phyloP scores from a whole-genome alignment of 1,139 yeast genomes.

The Blastobotrys serpentis region DNA sequence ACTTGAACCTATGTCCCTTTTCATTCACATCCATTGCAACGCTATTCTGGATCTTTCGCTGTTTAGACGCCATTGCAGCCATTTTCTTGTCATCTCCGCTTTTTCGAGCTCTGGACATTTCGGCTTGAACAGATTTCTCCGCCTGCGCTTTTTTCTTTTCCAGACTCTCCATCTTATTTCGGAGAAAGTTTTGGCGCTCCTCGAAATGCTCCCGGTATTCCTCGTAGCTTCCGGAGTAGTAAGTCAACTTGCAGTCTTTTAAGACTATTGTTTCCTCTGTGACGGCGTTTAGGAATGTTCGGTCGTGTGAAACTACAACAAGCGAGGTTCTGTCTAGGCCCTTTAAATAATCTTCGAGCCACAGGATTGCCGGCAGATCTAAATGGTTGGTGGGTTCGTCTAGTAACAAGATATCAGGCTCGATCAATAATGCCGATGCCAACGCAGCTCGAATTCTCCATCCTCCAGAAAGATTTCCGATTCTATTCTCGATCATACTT shows the following conservation, averaged over 20 bases:
- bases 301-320: slow-evolving; percentile 79
- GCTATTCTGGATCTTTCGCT: slow-evolving; percentile 13
- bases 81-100: slow-evolving; percentile 16
- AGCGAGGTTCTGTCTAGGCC: slow-evolving; percentile 71
- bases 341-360: slow-evolving; percentile 71
- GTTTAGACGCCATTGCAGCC: slow-evolving; percentile 13
- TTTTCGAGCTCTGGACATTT: slow-evolving; percentile 15
- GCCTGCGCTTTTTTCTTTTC: slow-evolving; percentile 11
- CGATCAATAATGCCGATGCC: slow-evolving; percentile 71
- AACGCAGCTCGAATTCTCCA: slow-evolving; percentile 82
- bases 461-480: slow-evolving; percentile 50
- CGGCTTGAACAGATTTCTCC: slow-evolving; percentile 10
- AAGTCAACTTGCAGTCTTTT: slow-evolving; percentile 12
- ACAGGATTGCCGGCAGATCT: slow-evolving; percentile 89
- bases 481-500: slow-evolving; percentile 32
- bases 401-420: slow-evolving; percentile 57
- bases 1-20: slow-evolving; percentile 16
- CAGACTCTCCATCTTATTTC: slow-evolving; percentile 7
- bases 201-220: slow-evolving; percentile 9
- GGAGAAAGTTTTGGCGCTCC: slow-evolving; percentile 13
- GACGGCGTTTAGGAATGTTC: slow-evolving; percentile 79
- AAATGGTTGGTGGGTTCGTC: slow-evolving; percentile 43
- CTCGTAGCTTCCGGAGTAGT: slow-evolving; percentile 17
- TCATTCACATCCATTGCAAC: slow-evolving; percentile 12
- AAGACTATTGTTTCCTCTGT: slow-evolving; percentile 70